phyloP scores from a whole-genome alignment of 2,329 filamentous ascomycete genomes.

The Colletotrichum destructivum region DNA sequence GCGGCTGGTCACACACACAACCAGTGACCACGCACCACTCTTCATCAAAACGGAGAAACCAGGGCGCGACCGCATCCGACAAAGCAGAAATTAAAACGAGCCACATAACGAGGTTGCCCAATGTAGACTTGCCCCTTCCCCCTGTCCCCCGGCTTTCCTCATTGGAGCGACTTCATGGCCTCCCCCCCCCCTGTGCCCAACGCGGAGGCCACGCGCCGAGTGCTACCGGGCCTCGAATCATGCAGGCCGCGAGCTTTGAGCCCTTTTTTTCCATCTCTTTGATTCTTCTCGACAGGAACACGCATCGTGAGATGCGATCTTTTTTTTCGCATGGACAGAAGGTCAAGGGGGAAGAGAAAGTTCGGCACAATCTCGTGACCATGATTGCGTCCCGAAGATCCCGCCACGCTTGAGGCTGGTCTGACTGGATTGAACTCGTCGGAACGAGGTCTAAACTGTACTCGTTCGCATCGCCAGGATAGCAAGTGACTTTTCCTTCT shows the following conservation, averaged over 20 bases:
- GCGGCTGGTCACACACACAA: constrained; percentile 35
- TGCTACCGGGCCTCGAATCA: constrained; percentile 31
- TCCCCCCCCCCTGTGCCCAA: constrained; percentile 19
- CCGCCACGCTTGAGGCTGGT: constrained; percentile 20
- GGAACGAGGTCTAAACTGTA: too few relatives aligned
- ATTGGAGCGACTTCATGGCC: constrained; percentile 36
- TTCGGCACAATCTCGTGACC: constrained; percentile 22
- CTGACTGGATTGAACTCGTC: not conserved
- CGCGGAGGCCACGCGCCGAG: constrained; percentile 39
- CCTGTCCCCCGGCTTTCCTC: constrained; percentile 17
- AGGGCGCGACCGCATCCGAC: constrained; percentile 26
- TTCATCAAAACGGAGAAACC: constrained; percentile 20
- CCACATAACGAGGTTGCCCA: constrained; percentile 16
- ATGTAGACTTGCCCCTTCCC: constrained; percentile 16
- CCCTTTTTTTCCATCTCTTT: not conserved
- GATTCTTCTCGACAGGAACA: not conserved
- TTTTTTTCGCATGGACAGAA: constrained; percentile 18
- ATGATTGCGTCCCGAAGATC: constrained; percentile 39
- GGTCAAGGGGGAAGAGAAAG: not conserved
- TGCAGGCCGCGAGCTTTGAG: not conserved
- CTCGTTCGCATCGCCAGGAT: not conserved
- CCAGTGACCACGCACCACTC: not conserved
- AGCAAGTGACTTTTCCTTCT: not conserved
- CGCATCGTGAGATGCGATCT: constrained; percentile 19
- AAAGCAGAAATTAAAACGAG: not conserved